phyloP scores from a whole-genome alignment of 352 stramenopile species.

The Globisporangium polare region DNA sequence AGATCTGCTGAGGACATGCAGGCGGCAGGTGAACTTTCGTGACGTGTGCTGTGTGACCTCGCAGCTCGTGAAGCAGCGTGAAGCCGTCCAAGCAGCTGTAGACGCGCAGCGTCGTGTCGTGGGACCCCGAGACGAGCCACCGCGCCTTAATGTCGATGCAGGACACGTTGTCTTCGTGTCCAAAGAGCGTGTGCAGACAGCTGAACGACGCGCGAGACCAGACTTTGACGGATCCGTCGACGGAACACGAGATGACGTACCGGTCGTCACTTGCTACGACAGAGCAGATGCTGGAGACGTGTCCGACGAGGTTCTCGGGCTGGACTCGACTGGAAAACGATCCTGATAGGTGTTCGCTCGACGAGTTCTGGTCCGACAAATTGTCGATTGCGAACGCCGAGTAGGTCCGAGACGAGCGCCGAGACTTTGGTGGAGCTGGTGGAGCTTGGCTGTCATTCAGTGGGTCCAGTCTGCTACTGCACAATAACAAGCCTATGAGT shows the following conservation, averaged over 20 bases:
- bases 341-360: background rate
- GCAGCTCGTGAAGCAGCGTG: constrained; percentile 32
- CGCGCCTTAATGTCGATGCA: constrained; percentile 39
- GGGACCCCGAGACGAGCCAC: constrained; percentile 68
- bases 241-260: constrained; percentile 60
- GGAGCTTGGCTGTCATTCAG: background rate
- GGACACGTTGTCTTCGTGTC: constrained; percentile 60
- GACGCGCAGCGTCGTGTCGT: constrained; percentile 57
- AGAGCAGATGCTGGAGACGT: constrained; percentile 55
- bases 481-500: background rate
- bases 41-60: constrained; percentile 52
- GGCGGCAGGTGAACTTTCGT: constrained; percentile 43
- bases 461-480: background rate
- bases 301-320: constrained; percentile 49
- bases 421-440: constrained; percentile 10
- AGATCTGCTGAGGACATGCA: constrained; percentile 20
- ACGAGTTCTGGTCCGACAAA: background rate
- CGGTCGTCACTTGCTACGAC: constrained; percentile 47
- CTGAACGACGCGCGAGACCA: constrained; percentile 51
- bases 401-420: constrained; percentile 7
- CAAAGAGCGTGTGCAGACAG: constrained; percentile 62
- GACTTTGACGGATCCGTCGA: constrained; percentile 67
- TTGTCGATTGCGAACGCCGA: background rate
- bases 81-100: constrained; percentile 42
- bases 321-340: constrained; percentile 16